Percentiles rank a stretch among this genome's conserved stretches.
phyloP scores from a whole-genome alignment of 2,329 filamentous ascomycete genomes.

The Epichloe amarillans region DNA sequence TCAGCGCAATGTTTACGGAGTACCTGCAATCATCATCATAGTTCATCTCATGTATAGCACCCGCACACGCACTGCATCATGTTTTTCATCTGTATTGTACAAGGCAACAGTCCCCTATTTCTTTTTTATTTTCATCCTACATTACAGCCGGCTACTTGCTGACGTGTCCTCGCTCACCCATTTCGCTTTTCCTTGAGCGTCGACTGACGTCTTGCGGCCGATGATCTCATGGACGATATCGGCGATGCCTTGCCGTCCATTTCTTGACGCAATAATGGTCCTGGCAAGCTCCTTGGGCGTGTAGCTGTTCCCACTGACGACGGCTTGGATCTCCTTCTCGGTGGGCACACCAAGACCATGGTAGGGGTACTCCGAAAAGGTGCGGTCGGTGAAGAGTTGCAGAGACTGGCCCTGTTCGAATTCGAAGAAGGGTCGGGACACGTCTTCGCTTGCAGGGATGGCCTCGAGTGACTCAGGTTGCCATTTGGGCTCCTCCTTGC shows the following conservation, averaged over 20 bases:
- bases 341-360: slow-evolving; percentile 55
- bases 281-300: slow-evolving; percentile 46
- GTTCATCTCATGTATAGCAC: background rate
- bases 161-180: slow-evolving; percentile 22
- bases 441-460: slow-evolving; percentile 38
- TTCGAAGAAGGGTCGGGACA: slow-evolving; percentile 57
- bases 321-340: slow-evolving; percentile 44
- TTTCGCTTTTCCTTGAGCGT: slow-evolving; percentile 27
- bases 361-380: slow-evolving; percentile 66
- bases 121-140: background rate
- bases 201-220: slow-evolving; percentile 42
- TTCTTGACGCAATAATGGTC: slow-evolving; percentile 45
- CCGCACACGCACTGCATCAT: background rate
- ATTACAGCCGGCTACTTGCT: slow-evolving; percentile 21
- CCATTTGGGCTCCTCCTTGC: slow-evolving; percentile 62
- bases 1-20: background rate
- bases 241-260: slow-evolving; percentile 54
- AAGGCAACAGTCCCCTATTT: background rate
- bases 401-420: slow-evolving; percentile 34
- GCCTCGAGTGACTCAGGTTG: slow-evolving; percentile 58
- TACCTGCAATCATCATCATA: too few species aligned
- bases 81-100: slow-evolving; percentile 2
- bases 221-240: slow-evolving; percentile 58
- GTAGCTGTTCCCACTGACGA: slow-evolving; percentile 27
- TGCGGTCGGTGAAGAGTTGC: slow-evolving; percentile 44